These are phyloP conservation scores for Vitis hybrid DNA, from an alignment of 177 flowering plant species.

Conservation along the genomic window DNA sequence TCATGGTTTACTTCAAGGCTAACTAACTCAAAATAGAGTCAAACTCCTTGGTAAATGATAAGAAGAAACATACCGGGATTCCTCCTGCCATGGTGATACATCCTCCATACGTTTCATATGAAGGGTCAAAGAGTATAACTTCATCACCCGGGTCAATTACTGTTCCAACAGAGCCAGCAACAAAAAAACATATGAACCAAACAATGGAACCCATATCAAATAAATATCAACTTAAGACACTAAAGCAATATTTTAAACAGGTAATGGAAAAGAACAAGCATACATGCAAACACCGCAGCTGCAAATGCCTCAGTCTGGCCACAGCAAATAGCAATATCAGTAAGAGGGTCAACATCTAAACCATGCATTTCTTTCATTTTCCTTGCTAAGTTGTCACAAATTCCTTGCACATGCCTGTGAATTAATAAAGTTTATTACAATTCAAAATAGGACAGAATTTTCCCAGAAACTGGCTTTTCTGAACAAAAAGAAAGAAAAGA, in stretches of 20 bases:
- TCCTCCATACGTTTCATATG: constrained; percentile 70
- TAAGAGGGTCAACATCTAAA: constrained; percentile 56
- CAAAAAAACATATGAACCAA: constrained; percentile 10
- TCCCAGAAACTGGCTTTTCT: too few relatives aligned
- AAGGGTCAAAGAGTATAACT: constrained; percentile 76
- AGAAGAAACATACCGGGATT: constrained; percentile 57
- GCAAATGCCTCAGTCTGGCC: constrained; percentile 92
- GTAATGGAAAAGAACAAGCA: constrained; percentile 1
- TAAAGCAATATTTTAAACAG: background rate
- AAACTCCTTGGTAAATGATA: too few relatives aligned
- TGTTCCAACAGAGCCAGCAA: constrained; percentile 17
- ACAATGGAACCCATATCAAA: background rate
- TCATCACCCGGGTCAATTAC: constrained; percentile 77
- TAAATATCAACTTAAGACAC: background rate
- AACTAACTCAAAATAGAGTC: background rate
- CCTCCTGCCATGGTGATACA: constrained; percentile 77
- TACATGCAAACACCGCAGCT: constrained; percentile 73
- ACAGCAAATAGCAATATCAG: constrained; percentile 72
- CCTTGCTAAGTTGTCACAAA: constrained; percentile 57
- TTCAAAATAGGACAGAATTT: too few relatives aligned
- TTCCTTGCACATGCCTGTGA: constrained; percentile 75
- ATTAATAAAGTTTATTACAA: too few relatives aligned
- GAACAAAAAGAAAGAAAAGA: too few relatives aligned
- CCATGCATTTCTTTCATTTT: constrained; percentile 50
- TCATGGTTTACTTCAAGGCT: background rate